These are phyloP conservation scores for Podila minutissima DNA, from an alignment of 192 early-diverging fungal species.

Conservation along the genomic window DNA sequence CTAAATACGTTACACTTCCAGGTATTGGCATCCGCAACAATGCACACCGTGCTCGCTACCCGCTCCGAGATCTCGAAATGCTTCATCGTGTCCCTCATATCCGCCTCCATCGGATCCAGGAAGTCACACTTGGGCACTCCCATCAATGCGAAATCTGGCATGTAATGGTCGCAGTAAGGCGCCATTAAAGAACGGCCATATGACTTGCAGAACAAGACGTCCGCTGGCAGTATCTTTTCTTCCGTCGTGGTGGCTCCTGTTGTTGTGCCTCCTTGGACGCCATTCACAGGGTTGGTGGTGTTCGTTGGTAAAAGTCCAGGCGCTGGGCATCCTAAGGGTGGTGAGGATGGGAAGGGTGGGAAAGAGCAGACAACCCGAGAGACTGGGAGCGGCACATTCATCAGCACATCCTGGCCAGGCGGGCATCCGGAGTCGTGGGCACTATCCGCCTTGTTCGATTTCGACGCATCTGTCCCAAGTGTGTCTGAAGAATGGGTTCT, in stretches of 20 bases:
- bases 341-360: constrained; percentile 30
- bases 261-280: not conserved
- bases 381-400: constrained; percentile 30
- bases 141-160: constrained; percentile 68
- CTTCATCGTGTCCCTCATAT: constrained; percentile 52
- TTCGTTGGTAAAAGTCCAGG: not conserved
- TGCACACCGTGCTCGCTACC: constrained; percentile 40
- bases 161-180: constrained; percentile 60
- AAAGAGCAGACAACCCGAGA: constrained; percentile 35
- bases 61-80: constrained; percentile 43
- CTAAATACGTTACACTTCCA: constrained; percentile 46
- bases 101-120: constrained; percentile 54
- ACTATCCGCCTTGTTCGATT: not conserved
- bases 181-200: constrained; percentile 68
- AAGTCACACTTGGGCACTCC: constrained; percentile 61
- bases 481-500: constrained; percentile 36
- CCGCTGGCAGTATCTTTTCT: constrained; percentile 50
- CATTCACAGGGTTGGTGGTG: not conserved
- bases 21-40: constrained; percentile 57
- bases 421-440: constrained; percentile 20
- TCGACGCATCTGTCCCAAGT: constrained; percentile 9
- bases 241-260: not conserved
- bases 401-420: constrained; percentile 27
- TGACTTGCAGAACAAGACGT: constrained; percentile 63
- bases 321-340: not conserved